Percentiles rank a stretch among this genome's conserved stretches.
Conservation (phyloP, 306 rosid species). For the Begonia peltatifolia region DNA sequence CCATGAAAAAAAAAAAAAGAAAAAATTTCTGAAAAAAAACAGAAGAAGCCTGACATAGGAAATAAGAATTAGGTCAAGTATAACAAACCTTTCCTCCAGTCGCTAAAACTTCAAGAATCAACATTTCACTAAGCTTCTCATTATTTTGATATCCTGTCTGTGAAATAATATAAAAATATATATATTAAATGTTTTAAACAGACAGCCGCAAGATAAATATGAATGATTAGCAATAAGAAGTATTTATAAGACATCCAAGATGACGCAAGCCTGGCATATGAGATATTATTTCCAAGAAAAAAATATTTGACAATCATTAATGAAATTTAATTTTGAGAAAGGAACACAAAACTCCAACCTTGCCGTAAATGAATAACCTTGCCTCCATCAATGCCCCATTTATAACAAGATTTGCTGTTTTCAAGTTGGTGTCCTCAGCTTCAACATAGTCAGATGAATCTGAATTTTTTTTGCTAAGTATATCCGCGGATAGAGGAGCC, state of each 20-base stretch:
- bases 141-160: constrained; percentile 42
- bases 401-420: constrained; percentile 64
- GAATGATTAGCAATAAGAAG: too few relatives aligned
- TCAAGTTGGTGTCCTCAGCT: constrained; percentile 22
- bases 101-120: constrained; percentile 72
- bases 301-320: constrained; percentile 4
- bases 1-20: background rate
- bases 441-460: constrained; percentile 22
- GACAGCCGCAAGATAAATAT: too few relatives aligned
- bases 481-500: constrained; percentile 58
- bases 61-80: background rate
- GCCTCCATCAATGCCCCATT: constrained; percentile 75
- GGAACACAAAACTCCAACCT: constrained; percentile 32
- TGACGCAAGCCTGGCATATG: too few relatives aligned
- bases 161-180: constrained; percentile 13
- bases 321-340: constrained; percentile 1
- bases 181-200: too few relatives aligned
- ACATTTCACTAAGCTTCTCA: constrained; percentile 46
- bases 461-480: constrained; percentile 31
- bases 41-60: background rate
- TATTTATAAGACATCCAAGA: too few relatives aligned
- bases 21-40: background rate
- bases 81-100: constrained; percentile 81
- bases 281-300: background rate
- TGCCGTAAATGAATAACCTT: constrained; percentile 72